Evolutionary conservation across 306 rosid genomes (phyloP).

Genomic region (Dicorynia guianensis): DNA sequence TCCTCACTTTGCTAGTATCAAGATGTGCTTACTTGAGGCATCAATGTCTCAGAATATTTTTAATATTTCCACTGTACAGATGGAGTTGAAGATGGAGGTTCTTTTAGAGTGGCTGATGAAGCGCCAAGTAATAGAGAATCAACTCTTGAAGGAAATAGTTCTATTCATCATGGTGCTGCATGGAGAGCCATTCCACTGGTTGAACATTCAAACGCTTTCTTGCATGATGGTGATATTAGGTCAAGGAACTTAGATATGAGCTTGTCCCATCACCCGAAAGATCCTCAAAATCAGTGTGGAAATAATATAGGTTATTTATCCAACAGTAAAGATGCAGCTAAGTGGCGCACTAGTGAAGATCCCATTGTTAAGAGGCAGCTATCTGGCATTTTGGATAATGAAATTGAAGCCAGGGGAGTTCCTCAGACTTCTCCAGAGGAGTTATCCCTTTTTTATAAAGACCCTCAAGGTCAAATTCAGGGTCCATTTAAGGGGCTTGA

Average conservation of each 20-base stretch:
- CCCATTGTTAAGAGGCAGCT: conserved; percentile 69
- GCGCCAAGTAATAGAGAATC: conserved; percentile 54
- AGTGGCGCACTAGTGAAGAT: conserved; percentile 65
- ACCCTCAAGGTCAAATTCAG: conserved; percentile 84
- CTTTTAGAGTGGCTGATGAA: conserved; percentile 60
- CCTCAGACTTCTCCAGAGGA: conserved; percentile 80
- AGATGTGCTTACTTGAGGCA: not conserved
- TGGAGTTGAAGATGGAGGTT: conserved; percentile 60
- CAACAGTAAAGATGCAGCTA: conserved; percentile 62
- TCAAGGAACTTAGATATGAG: conserved; percentile 63
- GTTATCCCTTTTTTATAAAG: conserved; percentile 72
- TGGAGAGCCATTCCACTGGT: conserved; percentile 51
- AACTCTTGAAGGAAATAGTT: conserved; percentile 50
- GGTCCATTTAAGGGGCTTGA: conserved; percentile 94
- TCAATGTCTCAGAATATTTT: conserved; percentile 10
- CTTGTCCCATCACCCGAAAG: conserved; percentile 64
- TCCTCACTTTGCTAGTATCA: not conserved
- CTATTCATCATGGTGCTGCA: conserved; percentile 51
- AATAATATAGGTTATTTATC: conserved; percentile 53
- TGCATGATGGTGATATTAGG: conserved; percentile 65
- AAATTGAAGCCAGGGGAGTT: conserved; percentile 63
- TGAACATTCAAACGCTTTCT: conserved; percentile 51
- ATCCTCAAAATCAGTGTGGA: conserved; percentile 63
- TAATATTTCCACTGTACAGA: conserved; percentile 54
- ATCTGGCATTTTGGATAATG: conserved; percentile 74